A percentile compares a stretch with the other conserved stretches of the same genome.
Conservation (phyloP, 1,139 yeast genomes). For the Pneumocystis sp. region DNA sequence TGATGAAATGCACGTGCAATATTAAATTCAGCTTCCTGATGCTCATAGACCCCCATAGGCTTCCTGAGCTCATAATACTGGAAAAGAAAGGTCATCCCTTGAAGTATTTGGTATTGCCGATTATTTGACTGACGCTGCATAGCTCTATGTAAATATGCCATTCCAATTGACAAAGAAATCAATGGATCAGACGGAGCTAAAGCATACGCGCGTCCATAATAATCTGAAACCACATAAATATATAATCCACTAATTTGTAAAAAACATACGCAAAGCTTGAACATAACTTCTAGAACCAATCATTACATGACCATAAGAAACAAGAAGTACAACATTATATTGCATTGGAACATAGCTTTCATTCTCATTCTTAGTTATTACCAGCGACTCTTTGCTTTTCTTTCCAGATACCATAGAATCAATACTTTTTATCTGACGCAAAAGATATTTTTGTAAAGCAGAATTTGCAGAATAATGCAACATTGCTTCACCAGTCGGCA, state of each 20-base stretch:
- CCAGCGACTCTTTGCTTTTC: conserved; percentile 64
- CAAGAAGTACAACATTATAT: conserved; percentile 57
- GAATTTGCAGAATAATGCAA: conserved; percentile 53
- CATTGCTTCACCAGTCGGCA: conserved; percentile 46
- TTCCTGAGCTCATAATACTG: conserved; percentile 46
- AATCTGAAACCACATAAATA: conserved; percentile 14
- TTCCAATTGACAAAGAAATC: conserved; percentile 56
- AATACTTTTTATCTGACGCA: conserved; percentile 78
- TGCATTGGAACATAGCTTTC: conserved; percentile 28
- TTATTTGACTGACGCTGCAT: conserved; percentile 79
- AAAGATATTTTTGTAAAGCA: conserved; percentile 74
- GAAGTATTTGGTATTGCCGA: conserved; percentile 73
- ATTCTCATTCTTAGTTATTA: conserved; percentile 26
- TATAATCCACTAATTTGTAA: conserved; percentile 22
- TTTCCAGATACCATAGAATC: conserved; percentile 48
- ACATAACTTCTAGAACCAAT: conserved; percentile 73
- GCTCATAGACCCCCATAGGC: conserved; percentile 26
- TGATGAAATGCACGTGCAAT: conserved; percentile 75
- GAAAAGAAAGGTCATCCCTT: conserved; percentile 63
- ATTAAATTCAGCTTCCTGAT: conserved; percentile 71
- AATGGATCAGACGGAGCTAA: conserved; percentile 54
- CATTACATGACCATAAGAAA: conserved; percentile 64
- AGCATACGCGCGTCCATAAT: conserved; percentile 39
- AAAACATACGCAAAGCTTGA: conserved; percentile 40
- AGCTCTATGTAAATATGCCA: conserved; percentile 79